phyloP scores from a whole-genome alignment of 371 early-diverging fungal species.

The Mucor sp. region DNA sequence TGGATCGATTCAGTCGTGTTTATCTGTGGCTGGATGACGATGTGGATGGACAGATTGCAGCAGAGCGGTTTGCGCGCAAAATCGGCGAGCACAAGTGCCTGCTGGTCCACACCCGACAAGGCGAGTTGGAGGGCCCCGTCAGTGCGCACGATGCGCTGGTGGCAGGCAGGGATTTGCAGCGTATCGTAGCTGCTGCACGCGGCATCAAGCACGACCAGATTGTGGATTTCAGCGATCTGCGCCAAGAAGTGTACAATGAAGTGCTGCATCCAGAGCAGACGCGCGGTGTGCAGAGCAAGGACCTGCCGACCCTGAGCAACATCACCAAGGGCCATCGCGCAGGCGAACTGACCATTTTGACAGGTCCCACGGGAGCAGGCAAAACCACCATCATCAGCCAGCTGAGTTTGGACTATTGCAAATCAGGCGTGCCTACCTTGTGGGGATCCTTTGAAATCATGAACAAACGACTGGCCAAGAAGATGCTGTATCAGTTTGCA shows the following conservation, averaged over 20 bases:
- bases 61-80: slow-evolving; percentile 63
- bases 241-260: slow-evolving; percentile 70
- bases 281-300: slow-evolving; percentile 61
- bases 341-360: slow-evolving; percentile 76
- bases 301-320: slow-evolving; percentile 61
- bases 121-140: slow-evolving; percentile 43
- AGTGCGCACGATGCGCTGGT: slow-evolving; percentile 44
- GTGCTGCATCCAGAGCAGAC: slow-evolving; percentile 69
- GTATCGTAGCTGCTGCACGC: slow-evolving; percentile 43
- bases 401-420: slow-evolving; percentile 71
- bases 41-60: slow-evolving; percentile 63
- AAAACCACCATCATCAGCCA: slow-evolving; percentile 83
- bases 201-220: slow-evolving; percentile 68
- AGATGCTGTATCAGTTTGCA: slow-evolving; percentile 75
- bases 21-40: slow-evolving; percentile 79
- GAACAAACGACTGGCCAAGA: slow-evolving; percentile 69
- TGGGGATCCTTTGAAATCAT: slow-evolving; percentile 86
- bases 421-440: slow-evolving; percentile 72
- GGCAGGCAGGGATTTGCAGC: slow-evolving; percentile 29
- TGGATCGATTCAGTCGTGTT: slow-evolving; percentile 65
- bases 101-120: slow-evolving; percentile 49
- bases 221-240: slow-evolving; percentile 59
- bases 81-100: slow-evolving; percentile 64
- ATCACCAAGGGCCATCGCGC: slow-evolving; percentile 76
- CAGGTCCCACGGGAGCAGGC: slow-evolving; percentile 77